A percentile compares a stretch with the other conserved stretches of the same genome.
phyloP scores from a whole-genome alignment of 768 basidiomycete species.

The Lyophyllum semitale region DNA sequence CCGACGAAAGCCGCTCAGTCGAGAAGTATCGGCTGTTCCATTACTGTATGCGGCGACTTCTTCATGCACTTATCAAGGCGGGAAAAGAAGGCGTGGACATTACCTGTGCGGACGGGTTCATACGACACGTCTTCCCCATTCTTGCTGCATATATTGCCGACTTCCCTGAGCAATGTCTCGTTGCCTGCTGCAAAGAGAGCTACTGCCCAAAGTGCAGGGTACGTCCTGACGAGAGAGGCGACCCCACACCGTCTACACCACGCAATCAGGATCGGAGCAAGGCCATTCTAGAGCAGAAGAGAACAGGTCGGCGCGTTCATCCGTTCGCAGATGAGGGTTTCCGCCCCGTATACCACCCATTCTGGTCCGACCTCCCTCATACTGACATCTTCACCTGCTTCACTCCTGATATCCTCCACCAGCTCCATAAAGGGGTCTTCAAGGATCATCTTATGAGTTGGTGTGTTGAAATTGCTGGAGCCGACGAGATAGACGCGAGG shows the following conservation, averaged over 20 bases:
- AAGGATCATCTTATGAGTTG: conserved; percentile 43
- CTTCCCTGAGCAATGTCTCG: conserved; percentile 38
- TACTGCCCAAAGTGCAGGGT: conserved; percentile 29
- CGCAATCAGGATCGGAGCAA: neutral
- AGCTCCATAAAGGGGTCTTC: conserved; percentile 51
- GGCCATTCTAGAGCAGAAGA: neutral
- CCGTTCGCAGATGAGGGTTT: conserved; percentile 17
- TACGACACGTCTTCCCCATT: conserved; percentile 30
- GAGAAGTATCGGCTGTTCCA: conserved; percentile 33
- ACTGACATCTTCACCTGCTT: conserved; percentile 40
- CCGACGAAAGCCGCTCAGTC: conserved; percentile 6
- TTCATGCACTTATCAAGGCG: conserved; percentile 28
- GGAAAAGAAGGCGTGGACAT: conserved; percentile 30
- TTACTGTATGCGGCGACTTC: conserved; percentile 28
- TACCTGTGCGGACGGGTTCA: conserved; percentile 30
- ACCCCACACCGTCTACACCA: neutral
- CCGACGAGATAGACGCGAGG: conserved; percentile 33
- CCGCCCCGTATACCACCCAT: conserved; percentile 26
- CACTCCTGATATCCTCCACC: conserved; percentile 48
- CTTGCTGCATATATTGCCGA: conserved; percentile 23
- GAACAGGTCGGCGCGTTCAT: neutral
- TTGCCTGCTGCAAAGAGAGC: conserved; percentile 23
- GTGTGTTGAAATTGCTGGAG: neutral
- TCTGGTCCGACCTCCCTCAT: conserved; percentile 42
- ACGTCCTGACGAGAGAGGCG: conserved; percentile 15